Evolutionary conservation across 164 flowering plant species (phyloP).

Genomic region (Paratinospora sagittata): DNA sequence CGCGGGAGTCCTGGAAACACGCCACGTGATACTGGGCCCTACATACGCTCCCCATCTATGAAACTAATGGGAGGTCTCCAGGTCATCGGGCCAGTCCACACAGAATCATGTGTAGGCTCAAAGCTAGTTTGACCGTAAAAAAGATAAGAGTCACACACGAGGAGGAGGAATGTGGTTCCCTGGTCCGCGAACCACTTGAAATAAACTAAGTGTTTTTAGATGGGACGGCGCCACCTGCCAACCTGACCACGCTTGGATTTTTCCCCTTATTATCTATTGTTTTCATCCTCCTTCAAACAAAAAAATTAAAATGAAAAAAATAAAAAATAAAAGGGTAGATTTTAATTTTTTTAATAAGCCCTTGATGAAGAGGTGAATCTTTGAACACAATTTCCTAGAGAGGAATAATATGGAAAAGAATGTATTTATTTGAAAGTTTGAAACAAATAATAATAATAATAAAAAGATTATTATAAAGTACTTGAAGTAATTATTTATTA

Average conservation of each 20-base stretch:
- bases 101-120: background rate
- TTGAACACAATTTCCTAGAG: too few species aligned
- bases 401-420: too few species aligned
- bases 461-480: too few species aligned
- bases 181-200: constrained; percentile 11
- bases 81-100: background rate
- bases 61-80: constrained; percentile 9
- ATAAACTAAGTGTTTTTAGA: background rate
- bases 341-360: too few species aligned
- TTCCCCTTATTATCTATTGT: background rate
- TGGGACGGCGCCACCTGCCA: constrained; percentile 3
- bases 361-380: too few species aligned
- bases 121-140: constrained; percentile 4
- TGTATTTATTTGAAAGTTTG: too few species aligned
- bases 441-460: too few species aligned
- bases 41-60: background rate
- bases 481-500: too few species aligned
- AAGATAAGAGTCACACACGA: background rate
- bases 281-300: background rate
- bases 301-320: too few species aligned
- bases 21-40: constrained; percentile 25
- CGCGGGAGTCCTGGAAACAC: constrained; percentile 16
- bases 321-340: too few species aligned
- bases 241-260: constrained; percentile 5
- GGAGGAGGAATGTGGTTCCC: constrained; percentile 18